Base-by-base conservation (phyloP, 1,284 basidiomycete genomes). In the Pterula multifida region DNA sequence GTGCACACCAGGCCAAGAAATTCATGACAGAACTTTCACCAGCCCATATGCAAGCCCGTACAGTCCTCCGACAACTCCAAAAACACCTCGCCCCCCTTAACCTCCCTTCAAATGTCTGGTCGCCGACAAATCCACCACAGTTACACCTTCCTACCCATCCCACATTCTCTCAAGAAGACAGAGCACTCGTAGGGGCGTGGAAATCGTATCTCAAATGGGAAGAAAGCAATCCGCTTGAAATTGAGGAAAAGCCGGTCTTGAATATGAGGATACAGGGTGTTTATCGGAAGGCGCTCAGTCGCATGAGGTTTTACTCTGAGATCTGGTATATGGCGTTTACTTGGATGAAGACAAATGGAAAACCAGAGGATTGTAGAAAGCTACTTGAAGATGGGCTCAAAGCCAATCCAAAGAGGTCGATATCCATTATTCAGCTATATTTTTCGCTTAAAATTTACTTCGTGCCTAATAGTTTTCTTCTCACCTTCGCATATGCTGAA, bases 171-270 rank as follows among this genome's bases (percentile, higher is more conserved):
- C 68, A 75, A 1, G 67, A 72, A 4, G 92, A 98, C 60, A 76
- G 90, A 42, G 72, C 76, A 13, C 73, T 88, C 26, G 79, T 92
- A 3, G 80, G 81, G 19, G 79, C 80, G 13, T 99, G 96, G 96
- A 90, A 90, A 58, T 72, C 77, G 2, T 98, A 97, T 63, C 68
- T 98, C 48, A 90, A 90, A 59, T 98, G 91, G 90, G 96, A 99
- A 66, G 91, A 96, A 63, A 76, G 77, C 55, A 98, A 99, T 60
- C 96, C 94, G 1, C 72, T 96, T 36, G 88, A 92, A 62, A 79
- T 96, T 50, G 91, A 95, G 55, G 94, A 97, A 50, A 72, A 76
- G 49, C 64, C 70, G 1, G 73, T 74, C 3, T 65, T 95, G 28
- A 73, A 84, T 47, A 72, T 72, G 17, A 79, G 95, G 26, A 74